Evolutionary conservation across 495 filamentous ascomycete genomes (phyloP), one percentile per base, ranked within the genome.

Genomic region (Penicillium macrosclerotiorum): DNA sequence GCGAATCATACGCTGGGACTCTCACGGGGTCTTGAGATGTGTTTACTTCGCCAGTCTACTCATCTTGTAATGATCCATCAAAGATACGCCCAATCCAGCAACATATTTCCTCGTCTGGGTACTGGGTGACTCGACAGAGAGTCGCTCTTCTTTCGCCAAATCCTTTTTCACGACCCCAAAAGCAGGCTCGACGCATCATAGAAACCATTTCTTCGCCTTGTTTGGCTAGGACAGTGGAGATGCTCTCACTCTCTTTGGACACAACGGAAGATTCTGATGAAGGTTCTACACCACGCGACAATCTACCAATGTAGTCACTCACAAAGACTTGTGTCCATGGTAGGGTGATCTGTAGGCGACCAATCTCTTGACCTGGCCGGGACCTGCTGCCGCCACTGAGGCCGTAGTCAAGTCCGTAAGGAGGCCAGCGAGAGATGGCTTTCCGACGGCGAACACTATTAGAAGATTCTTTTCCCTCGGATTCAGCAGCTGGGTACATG

Each of bases 201-300:
- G 62, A 63, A 0, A 67, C 63, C 67, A 73, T 72, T 29, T 72
- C 68, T 22, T 55, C 49, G 5, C 67, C 63, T 45, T 72, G 70
- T 1, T 37, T 47, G 2, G 49, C 50, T 29, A 72, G 54, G 13
- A 73, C 52, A 0, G 54, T 66, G 12, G 41, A 1, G 9, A 1
- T 26, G 9, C 27, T 5, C 12, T 8, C 7, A 31, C 31, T 24
- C 17, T 50, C 34, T 31, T 32, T 13, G n/a, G n/a, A n/a, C n/a
- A n/a, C n/a, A n/a, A n/a, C n/a, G n/a, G n/a, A n/a, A n/a, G n/a
- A n/a, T n/a, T n/a, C n/a, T n/a, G n/a, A n/a, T n/a, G n/a, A n/a
- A 20, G 22, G 19, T 23, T 16, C 22, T 0, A 4, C 24, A 17
- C 11, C 14, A 8, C 18, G 19, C 29, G 20, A 33, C 4, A n/a